These are phyloP conservation scores for Yarrowia deformans DNA, from an alignment of 805 yeast species.

Conservation along the genomic window DNA sequence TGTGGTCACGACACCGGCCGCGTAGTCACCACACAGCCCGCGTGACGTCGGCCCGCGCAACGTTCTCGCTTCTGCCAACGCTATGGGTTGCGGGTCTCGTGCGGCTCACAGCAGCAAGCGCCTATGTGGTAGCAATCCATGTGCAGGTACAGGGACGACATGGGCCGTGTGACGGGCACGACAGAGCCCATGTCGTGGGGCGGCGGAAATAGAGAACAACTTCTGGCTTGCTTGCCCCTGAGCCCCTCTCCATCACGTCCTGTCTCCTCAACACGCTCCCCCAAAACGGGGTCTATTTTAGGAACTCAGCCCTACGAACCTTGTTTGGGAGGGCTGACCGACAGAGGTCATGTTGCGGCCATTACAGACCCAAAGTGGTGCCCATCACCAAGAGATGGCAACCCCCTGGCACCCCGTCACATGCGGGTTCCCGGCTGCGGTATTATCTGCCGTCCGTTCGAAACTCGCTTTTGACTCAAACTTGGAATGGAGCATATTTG, in stretches of 20 bases:
- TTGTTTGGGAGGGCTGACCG: constrained; percentile 26
- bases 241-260: too few relatives aligned
- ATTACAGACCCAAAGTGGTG: not conserved
- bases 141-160: constrained; percentile 13
- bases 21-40: not conserved
- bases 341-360: not conserved
- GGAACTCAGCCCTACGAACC: constrained; percentile 34
- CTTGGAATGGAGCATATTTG: constrained; percentile 22
- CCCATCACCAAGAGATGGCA: not conserved
- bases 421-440: constrained; percentile 2
- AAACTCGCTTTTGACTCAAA: constrained; percentile 15
- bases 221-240: too few relatives aligned
- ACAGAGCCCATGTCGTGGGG: not conserved
- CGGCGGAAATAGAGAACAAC: too few relatives aligned
- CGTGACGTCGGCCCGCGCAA: not conserved
- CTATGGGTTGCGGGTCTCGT: constrained; percentile 1
- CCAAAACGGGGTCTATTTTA: too few relatives aligned
- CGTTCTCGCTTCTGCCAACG: not conserved
- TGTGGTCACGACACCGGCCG: not conserved
- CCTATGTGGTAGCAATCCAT: constrained; percentile 5
- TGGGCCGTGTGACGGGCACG: not conserved
- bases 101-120: constrained; percentile 22
- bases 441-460: constrained; percentile 21
- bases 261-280: too few relatives aligned
- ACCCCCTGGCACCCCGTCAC: constrained; percentile 5